phyloP scores from a whole-genome alignment of 2,329 filamentous ascomycete species.

The Trichoderma aggressivum region DNA sequence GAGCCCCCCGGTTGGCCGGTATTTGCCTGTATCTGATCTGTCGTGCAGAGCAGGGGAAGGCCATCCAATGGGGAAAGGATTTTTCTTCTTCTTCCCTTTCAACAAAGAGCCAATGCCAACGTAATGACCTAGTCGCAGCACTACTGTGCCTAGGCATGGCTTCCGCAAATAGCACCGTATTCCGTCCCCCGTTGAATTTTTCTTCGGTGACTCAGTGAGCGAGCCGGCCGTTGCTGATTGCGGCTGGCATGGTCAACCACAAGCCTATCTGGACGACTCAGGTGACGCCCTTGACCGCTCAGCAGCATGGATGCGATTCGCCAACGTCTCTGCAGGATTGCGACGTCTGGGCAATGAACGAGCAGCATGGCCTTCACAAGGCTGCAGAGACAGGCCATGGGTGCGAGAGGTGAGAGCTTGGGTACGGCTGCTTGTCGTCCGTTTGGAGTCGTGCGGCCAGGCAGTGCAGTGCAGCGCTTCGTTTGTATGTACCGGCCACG shows the following conservation, averaged over 20 bases:
- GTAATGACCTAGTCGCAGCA: not conserved
- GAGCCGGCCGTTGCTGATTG: not conserved
- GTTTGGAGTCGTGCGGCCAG: not conserved
- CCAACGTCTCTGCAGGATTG: not conserved
- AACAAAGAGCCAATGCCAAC: not conserved
- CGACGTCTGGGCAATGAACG: slow-evolving; percentile 8
- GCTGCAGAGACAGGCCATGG: slow-evolving; percentile 11
- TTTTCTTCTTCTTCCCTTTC: not conserved
- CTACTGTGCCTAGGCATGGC: not conserved
- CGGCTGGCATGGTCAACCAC: slow-evolving; percentile 6
- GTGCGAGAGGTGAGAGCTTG: not conserved
- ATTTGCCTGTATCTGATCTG: not conserved
- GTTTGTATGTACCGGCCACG: not conserved
- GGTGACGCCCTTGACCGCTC: slow-evolving; percentile 17
- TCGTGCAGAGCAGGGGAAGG: not conserved
- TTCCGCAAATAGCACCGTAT: slow-evolving; percentile 4
- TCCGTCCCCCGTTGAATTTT: not conserved
- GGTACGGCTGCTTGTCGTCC: not conserved
- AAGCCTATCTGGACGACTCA: slow-evolving; percentile 11
- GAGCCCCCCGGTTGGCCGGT: not conserved
- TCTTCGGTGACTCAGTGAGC: not conserved
- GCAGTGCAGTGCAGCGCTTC: not conserved
- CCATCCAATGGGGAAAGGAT: not conserved
- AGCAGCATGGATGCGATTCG: slow-evolving; percentile 3
- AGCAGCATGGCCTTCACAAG: slow-evolving; percentile 4